Percentiles rank a stretch among this genome's conserved stretches.
Conservation (phyloP, 306 rosid species). For the Prunus campanulata region DNA sequence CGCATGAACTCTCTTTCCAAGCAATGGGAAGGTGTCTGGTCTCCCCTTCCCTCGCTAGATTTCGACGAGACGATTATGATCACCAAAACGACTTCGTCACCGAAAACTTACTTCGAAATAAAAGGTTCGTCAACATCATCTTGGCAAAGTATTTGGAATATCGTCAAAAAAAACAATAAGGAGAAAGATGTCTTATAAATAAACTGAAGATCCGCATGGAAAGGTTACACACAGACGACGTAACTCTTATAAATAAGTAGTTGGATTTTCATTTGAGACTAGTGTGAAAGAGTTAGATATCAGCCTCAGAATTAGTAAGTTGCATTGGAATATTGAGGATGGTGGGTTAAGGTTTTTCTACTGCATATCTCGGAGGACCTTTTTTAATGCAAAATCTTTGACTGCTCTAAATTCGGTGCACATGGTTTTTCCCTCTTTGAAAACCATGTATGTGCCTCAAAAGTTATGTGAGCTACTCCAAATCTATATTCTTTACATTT, state of each 20-base stretch:
- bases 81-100: too few relatives aligned
- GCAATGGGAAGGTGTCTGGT: background rate
- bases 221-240: too few relatives aligned
- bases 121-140: background rate
- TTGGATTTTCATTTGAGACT: background rate
- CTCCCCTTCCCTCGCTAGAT: background rate
- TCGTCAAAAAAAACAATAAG: background rate
- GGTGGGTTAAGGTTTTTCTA: background rate
- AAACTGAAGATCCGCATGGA: background rate
- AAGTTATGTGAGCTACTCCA: too few relatives aligned
- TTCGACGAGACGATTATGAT: background rate
- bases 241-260: background rate
- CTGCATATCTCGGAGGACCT: background rate
- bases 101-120: background rate
- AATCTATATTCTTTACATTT: too few relatives aligned
- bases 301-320: background rate
- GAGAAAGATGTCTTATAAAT: background rate
- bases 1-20: conserved; percentile 1
- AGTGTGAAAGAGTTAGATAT: background rate
- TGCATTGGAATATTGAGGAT: background rate
- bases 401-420: background rate
- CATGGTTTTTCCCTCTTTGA: background rate
- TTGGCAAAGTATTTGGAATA: background rate
- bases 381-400: background rate
- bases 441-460: background rate